These are phyloP conservation scores for Boletus sp. DNA, from an alignment of 768 basidiomycete species.

Conservation along the genomic window DNA sequence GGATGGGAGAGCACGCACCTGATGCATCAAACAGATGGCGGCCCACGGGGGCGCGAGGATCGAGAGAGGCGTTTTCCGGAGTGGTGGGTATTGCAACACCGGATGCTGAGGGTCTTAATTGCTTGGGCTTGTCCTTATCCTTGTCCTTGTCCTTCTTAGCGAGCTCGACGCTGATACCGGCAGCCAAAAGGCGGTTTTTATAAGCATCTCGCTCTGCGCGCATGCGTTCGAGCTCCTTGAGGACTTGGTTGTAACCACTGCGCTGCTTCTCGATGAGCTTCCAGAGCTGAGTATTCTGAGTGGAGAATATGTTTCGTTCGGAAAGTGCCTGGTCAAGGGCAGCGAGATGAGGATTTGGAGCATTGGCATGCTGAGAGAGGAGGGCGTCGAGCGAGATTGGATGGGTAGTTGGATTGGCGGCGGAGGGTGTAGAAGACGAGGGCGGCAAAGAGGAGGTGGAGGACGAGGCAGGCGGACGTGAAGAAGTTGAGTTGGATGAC, in stretches of 20 bases:
- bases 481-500: conserved; percentile 25
- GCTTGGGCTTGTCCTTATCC: conserved; percentile 11
- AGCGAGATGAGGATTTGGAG: conserved; percentile 49
- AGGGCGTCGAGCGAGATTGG: conserved; percentile 52
- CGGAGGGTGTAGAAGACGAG: conserved; percentile 28
- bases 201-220: conserved; percentile 75
- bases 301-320: conserved; percentile 77
- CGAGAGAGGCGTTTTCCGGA: conserved; percentile 18
- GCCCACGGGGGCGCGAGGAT: conserved; percentile 24
- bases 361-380: conserved; percentile 51
- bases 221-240: conserved; percentile 85
- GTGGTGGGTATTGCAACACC: conserved; percentile 20
- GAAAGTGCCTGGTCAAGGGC: conserved; percentile 77
- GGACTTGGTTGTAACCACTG: conserved; percentile 71
- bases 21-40: conserved; percentile 34
- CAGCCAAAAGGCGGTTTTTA: conserved; percentile 32
- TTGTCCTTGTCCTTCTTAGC: conserved; percentile 29
- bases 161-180: conserved; percentile 41
- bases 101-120: conserved; percentile 23
- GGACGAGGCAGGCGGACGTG: conserved; percentile 33
- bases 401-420: conserved; percentile 26
- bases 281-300: conserved; percentile 91
- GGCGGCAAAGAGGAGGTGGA: conserved; percentile 27
- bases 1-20: conserved; percentile 24
- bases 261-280: conserved; percentile 93